Percentiles rank a stretch among this genome's conserved stretches.
These are phyloP conservation scores for Talaromyces sp. DNA, from an alignment of 2,329 filamentous ascomycete species.

Conservation along the genomic window DNA sequence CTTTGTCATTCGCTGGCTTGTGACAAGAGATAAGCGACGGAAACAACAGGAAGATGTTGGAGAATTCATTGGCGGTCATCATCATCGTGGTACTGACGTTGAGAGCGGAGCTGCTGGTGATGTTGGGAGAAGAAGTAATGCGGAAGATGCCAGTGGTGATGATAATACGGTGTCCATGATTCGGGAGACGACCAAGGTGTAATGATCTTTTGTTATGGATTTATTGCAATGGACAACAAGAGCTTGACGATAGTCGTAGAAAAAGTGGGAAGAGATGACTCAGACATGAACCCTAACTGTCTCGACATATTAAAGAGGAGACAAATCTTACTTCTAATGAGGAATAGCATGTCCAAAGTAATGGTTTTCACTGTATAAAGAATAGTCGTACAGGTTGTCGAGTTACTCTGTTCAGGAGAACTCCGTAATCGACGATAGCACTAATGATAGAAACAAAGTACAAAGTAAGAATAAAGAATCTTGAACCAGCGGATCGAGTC, in stretches of 20 bases:
- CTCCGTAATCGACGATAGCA: neutral
- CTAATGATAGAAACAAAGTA: conserved; percentile 1
- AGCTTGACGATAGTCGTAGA: neutral
- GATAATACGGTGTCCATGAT: neutral
- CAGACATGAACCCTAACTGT: neutral
- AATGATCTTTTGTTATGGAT: neutral
- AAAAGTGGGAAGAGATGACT: neutral
- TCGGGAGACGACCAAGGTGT: conserved; percentile 1
- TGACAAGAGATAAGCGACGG: conserved; percentile 13
- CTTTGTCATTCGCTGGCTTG: conserved; percentile 18
- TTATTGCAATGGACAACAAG: neutral
- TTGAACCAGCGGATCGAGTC: conserved; percentile 4
- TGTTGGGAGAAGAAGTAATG: neutral
- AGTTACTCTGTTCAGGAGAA: neutral
- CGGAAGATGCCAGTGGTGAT: neutral
- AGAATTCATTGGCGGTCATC: neutral
- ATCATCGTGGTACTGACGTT: neutral
- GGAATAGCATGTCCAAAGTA: too few species aligned
- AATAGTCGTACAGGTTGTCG: neutral
- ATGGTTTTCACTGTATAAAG: neutral
- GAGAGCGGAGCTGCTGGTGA: neutral
- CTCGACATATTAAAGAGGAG: neutral
- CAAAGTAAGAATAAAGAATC: conserved; percentile 5
- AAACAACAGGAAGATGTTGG: neutral
- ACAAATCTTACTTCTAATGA: neutral